A percentile compares a stretch with the other conserved stretches of the same genome.
Conservation (phyloP, 495 filamentous ascomycete genomes). For the Penicillium atrosanguineum region DNA sequence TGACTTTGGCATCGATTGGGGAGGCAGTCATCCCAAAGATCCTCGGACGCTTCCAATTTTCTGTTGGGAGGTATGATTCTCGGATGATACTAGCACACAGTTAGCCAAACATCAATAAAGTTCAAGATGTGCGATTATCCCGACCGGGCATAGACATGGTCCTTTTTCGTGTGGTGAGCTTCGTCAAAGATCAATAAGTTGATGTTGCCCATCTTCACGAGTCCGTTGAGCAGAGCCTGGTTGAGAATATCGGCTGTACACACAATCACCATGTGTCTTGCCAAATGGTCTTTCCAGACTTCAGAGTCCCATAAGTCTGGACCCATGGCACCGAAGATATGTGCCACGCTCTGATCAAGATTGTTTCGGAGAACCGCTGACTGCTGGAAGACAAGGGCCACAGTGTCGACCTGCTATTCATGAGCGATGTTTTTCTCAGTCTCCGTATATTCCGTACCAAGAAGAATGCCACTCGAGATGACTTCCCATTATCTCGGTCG, state of each 20-base stretch:
- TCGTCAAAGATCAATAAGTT: slow-evolving; percentile 96
- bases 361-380: slow-evolving; percentile 79
- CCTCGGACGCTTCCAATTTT: slow-evolving; percentile 57
- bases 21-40: slow-evolving; percentile 98
- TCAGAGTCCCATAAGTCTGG: slow-evolving; percentile 62
- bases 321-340: slow-evolving; percentile 73
- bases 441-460: slow-evolving; percentile 47
- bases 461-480: slow-evolving; percentile 76
- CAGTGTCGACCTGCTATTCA: slow-evolving; percentile 67
- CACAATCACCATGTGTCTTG: slow-evolving; percentile 81
- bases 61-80: slow-evolving; percentile 66
- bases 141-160: slow-evolving; percentile 81
- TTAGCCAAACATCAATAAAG: slow-evolving; percentile 10
- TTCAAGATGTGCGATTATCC: neutral
- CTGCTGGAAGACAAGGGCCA: slow-evolving; percentile 90
- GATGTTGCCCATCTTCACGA: slow-evolving; percentile 77
- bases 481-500: slow-evolving; percentile 57
- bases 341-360: slow-evolving; percentile 75
- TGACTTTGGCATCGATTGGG: slow-evolving; percentile 79
- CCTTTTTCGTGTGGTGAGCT: slow-evolving; percentile 94
- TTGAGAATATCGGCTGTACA: slow-evolving; percentile 88
- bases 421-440: neutral
- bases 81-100: slow-evolving; percentile 65
- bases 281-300: slow-evolving; percentile 66
- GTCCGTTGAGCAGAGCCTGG: slow-evolving; percentile 75